Conservation (phyloP, 2,329 filamentous ascomycete genomes). For the Kalaharituber pfeilii region DNA sequence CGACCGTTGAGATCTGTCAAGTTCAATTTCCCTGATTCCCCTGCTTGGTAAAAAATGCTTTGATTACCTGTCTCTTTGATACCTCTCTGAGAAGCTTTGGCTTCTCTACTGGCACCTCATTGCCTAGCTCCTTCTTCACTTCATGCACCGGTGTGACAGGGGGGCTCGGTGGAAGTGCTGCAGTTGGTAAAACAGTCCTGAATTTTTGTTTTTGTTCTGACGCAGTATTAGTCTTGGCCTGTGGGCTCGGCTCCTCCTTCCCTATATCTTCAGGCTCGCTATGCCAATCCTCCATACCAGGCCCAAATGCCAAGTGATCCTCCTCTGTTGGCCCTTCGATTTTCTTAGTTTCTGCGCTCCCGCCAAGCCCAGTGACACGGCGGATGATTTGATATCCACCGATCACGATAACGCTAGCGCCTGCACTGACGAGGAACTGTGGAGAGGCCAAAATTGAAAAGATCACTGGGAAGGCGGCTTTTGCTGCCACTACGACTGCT, state of each 20-base stretch:
- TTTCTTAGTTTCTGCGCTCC: not conserved
- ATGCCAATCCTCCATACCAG: not conserved
- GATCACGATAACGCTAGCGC: conserved; percentile 87
- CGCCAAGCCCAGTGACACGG: conserved; percentile 37
- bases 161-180: not conserved
- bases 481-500: conserved; percentile 55
- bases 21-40: too few species aligned
- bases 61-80: not conserved
- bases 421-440: conserved; percentile 84
- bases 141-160: not conserved
- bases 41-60: not conserved
- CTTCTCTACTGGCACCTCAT: not conserved
- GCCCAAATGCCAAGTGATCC: not conserved
- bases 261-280: not conserved
- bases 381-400: conserved; percentile 97
- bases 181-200: not conserved
- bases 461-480: conserved; percentile 65
- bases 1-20: too few species aligned
- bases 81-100: not conserved
- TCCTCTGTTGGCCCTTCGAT: not conserved
- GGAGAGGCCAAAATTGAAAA: conserved; percentile 75
- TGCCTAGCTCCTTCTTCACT: not conserved
- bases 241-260: not conserved
- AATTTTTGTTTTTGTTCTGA: not conserved
- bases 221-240: not conserved